These are phyloP conservation scores for Heritiera littoralis DNA, from an alignment of 345 rosid species.

Conservation along the genomic window DNA sequence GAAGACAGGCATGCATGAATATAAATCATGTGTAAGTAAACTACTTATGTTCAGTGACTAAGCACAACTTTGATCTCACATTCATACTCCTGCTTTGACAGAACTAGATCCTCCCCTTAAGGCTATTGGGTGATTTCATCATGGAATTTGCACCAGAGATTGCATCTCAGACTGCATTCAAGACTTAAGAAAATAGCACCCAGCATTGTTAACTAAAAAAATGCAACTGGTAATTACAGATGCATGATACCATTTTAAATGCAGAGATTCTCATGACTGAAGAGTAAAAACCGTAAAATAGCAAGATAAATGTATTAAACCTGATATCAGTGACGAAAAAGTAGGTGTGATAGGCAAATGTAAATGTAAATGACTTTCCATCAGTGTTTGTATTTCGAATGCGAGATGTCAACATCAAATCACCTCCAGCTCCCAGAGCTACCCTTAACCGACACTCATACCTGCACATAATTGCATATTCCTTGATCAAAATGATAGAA, in stretches of 20 bases:
- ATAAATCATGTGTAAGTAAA: neutral
- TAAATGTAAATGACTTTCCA: constrained; percentile 77
- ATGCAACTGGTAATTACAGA: neutral
- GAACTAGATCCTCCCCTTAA: neutral
- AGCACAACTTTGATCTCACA: neutral
- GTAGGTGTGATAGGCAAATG: constrained; percentile 80
- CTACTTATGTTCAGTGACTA: neutral
- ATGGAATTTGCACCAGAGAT: neutral
- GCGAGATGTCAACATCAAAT: constrained; percentile 67
- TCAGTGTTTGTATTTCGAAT: constrained; percentile 61
- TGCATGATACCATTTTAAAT: neutral
- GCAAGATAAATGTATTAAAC: constrained; percentile 34
- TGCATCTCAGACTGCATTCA: neutral
- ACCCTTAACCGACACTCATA: constrained; percentile 80
- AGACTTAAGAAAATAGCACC: neutral
- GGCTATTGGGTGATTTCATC: neutral
- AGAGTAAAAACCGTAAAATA: neutral
- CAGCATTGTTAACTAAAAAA: neutral
- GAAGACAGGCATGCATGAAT: neutral
- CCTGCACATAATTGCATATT: constrained; percentile 37
- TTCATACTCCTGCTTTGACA: neutral
- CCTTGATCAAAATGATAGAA: neutral
- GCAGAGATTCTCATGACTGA: neutral
- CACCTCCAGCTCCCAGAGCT: constrained; percentile 62
- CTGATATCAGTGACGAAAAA: constrained; percentile 91